A percentile compares a stretch with the other conserved stretches of the same genome.
Conservation (phyloP, 441 rosid genomes). For the Theobroma grandiflorum region DNA sequence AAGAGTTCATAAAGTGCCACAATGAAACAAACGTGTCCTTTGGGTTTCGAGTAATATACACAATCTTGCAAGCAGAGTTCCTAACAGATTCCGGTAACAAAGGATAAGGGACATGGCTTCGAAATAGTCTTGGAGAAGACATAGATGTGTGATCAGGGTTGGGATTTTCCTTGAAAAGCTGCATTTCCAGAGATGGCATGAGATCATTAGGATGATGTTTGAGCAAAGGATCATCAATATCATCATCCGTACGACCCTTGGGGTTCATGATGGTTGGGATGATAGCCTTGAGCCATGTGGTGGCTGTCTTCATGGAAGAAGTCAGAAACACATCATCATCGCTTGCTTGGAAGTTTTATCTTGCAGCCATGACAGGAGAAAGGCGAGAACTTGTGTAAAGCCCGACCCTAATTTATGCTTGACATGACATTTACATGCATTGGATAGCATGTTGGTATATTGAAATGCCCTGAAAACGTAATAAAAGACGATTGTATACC, state of each 20-base stretch:
- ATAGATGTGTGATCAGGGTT: slow-evolving; percentile 32
- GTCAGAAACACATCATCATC: not conserved
- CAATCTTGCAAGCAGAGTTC: slow-evolving; percentile 42
- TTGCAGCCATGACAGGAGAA: too few relatives aligned
- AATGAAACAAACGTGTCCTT: slow-evolving; percentile 54
- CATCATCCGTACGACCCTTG: not conserved
- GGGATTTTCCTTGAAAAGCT: slow-evolving; percentile 32
- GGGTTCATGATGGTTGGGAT: slow-evolving; percentile 30
- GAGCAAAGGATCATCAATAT: slow-evolving; percentile 18
- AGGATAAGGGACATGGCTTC: slow-evolving; percentile 46
- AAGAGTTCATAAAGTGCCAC: slow-evolving; percentile 46
- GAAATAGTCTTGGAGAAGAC: slow-evolving; percentile 44
- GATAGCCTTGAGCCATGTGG: slow-evolving; percentile 42
- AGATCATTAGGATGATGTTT: slow-evolving; percentile 38
- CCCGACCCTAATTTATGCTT: too few relatives aligned
- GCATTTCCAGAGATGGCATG: slow-evolving; percentile 38
- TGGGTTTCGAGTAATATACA: slow-evolving; percentile 51
- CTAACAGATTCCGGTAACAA: slow-evolving; percentile 38
- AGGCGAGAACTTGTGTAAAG: too few relatives aligned
- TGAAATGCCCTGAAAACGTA: too few relatives aligned
- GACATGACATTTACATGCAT: too few relatives aligned
- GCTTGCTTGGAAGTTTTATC: too few relatives aligned
- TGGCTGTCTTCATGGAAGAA: slow-evolving; percentile 36
- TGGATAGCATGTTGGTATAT: too few relatives aligned
- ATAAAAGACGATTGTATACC: too few relatives aligned